Evolutionary conservation across 2,329 filamentous ascomycete genomes (phyloP), one percentile per base, ranked within the genome.

Genomic region (Claviceps sorghi): DNA sequence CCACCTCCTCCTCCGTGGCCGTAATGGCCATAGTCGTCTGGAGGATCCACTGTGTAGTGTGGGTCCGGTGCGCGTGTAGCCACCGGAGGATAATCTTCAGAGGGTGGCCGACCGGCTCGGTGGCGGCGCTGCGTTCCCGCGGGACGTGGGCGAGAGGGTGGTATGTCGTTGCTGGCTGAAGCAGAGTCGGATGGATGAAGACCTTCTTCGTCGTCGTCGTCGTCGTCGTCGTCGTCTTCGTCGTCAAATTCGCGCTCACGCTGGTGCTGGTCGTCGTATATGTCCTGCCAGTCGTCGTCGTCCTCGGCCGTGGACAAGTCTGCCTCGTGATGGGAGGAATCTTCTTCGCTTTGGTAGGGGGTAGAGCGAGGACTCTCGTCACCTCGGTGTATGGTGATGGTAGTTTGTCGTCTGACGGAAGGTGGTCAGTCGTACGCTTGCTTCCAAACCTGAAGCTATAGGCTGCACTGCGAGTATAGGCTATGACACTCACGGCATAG

Each of bases 11-110:
- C n/a, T n/a, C n/a, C n/a, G n/a, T 54, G 57, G 53, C 55, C 55
- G 48, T 61, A 62, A 30, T 62, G 65, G 56, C 70, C 67, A 62
- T 76, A 83, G n/a, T 86, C 80, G 26, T 86, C 80, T 21, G 73
- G 73, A 38, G 77, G 77, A 64, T 85, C 83, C 71, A 78, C 73
- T 64, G 76, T 85, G 71, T 79, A 78, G 52, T 79, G 72, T 57
- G 75, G 72, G 56, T 71, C 71, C 58, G 77, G 75, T 59, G 58
- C 58, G 51, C 57, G 59, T 45, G 55, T 47, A 49, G 60, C 62
- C 59, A 66, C 66, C 54, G 68, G 54, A 65, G 71, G 67, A 50
- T 62, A 61, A 15, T 64, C 56, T 67, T 73, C 60, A 65, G 67
- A 52, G 68, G 63, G 61, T 30, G 58, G 61, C 34, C 58, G 62